Evolutionary conservation across 2,329 filamentous ascomycete genomes (phyloP).

Genomic region (Cladorrhinum sp.): DNA sequence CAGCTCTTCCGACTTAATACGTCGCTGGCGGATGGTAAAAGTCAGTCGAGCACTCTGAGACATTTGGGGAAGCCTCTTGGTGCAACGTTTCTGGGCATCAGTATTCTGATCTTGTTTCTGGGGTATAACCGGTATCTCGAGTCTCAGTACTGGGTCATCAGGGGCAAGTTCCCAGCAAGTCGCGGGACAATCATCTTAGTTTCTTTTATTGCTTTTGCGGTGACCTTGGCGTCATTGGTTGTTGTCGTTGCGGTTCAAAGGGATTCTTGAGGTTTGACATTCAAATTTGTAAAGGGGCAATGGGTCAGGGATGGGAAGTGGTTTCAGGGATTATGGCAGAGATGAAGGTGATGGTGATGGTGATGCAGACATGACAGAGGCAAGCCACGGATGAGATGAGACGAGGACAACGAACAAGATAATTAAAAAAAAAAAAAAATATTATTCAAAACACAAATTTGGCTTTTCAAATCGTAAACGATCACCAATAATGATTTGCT

Average conservation of each 20-base stretch:
- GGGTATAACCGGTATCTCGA: conserved; percentile 79
- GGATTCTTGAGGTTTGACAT: conserved; percentile 1
- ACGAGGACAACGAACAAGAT: not conserved
- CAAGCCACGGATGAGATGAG: not conserved
- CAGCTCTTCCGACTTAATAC: conserved; percentile 83
- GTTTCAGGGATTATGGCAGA: not conserved
- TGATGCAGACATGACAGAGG: not conserved
- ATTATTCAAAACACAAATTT: not conserved
- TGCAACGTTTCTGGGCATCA: conserved; percentile 71
- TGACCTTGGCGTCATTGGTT: conserved; percentile 59
- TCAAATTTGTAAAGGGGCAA: not conserved
- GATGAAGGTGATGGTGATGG: not conserved
- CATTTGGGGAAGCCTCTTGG: conserved; percentile 71
- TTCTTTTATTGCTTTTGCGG: conserved; percentile 59
- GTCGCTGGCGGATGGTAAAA: conserved; percentile 44
- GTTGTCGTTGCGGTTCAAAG: conserved; percentile 56
- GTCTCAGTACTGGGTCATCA: conserved; percentile 74
- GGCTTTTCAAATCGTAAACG: too few relatives aligned
- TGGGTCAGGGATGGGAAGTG: not conserved
- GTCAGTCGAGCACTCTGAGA: conserved; percentile 45
- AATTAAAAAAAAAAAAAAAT: not conserved
- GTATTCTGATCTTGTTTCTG: conserved; percentile 69
- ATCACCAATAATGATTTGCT: not conserved
- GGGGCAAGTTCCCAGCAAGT: conserved; percentile 76
- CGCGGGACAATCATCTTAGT: conserved; percentile 72